phyloP scores from a whole-genome alignment of 306 rosid species.

The Fagus sylvatica region DNA sequence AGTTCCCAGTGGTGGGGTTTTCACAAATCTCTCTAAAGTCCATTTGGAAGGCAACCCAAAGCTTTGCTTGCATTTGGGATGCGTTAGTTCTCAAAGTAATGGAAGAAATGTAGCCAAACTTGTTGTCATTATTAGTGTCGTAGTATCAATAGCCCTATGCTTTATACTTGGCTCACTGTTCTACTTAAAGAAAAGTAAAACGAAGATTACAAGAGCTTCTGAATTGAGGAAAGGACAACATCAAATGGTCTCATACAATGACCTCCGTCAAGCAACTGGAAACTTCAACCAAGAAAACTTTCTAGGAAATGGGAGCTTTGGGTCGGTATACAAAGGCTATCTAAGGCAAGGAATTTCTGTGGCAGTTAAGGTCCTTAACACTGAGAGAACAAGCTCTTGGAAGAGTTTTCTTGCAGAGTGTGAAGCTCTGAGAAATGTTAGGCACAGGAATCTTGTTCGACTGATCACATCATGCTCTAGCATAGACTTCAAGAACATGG shows the following conservation, averaged over 20 bases:
- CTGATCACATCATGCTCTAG: slow-evolving; percentile 77
- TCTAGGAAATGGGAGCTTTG: slow-evolving; percentile 67
- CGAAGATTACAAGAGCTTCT: slow-evolving; percentile 16
- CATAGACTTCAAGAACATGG: slow-evolving; percentile 54
- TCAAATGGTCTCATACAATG: slow-evolving; percentile 53
- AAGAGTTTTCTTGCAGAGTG: slow-evolving; percentile 83
- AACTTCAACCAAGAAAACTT: slow-evolving; percentile 46
- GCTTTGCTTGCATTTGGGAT: slow-evolving; percentile 44
- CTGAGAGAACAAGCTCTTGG: slow-evolving; percentile 34
- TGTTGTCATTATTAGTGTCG: slow-evolving; percentile 21
- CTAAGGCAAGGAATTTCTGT: slow-evolving; percentile 41
- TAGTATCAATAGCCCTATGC: slow-evolving; percentile 32
- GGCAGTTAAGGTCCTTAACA: slow-evolving; percentile 74
- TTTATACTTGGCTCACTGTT: slow-evolving; percentile 34
- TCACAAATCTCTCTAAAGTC: slow-evolving; percentile 38
- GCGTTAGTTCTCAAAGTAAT: slow-evolving; percentile 21
- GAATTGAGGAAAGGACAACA: slow-evolving; percentile 31
- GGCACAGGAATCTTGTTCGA: slow-evolving; percentile 73
- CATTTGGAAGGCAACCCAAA: slow-evolving; percentile 64
- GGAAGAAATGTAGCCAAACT: slow-evolving; percentile 25
- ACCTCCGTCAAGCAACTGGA: slow-evolving; percentile 60
- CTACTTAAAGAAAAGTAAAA: slow-evolving; percentile 31
- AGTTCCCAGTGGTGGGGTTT: slow-evolving; percentile 57
- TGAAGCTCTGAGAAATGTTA: slow-evolving; percentile 53
- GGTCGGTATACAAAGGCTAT: slow-evolving; percentile 62